Percentiles rank a stretch among this genome's conserved stretches.
Conservation (phyloP, 306 rosid genomes). For the barrel medic (Medicago truncatula) region DNA sequence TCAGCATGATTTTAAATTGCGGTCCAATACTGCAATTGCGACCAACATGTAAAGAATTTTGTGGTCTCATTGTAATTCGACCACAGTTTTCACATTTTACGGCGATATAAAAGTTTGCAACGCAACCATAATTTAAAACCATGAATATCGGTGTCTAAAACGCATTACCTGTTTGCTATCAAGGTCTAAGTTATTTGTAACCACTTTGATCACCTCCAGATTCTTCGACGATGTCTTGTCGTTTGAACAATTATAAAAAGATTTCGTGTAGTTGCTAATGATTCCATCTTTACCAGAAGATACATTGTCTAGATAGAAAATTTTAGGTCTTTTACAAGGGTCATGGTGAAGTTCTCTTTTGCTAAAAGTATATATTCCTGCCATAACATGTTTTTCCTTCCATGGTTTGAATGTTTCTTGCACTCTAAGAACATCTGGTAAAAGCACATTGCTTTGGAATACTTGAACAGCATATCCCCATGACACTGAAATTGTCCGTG, state of each 20-base stretch:
- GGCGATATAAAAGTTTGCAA: not conserved
- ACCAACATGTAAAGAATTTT: no score
- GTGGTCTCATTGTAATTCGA: no score
- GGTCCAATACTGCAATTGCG: not conserved
- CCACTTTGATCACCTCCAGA: slow-evolving; percentile 63
- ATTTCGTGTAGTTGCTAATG: slow-evolving; percentile 56
- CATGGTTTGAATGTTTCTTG: slow-evolving; percentile 68
- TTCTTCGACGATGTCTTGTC: slow-evolving; percentile 53
- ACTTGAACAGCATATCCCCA: slow-evolving; percentile 94
- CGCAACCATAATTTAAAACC: not conserved
- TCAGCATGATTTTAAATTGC: not conserved
- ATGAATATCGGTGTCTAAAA: not conserved
- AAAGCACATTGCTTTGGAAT: slow-evolving; percentile 48
- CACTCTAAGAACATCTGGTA: slow-evolving; percentile 57
- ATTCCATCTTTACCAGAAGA: slow-evolving; percentile 47
- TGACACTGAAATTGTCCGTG: slow-evolving; percentile 76
- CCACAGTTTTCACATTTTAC: not conserved
- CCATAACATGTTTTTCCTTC: slow-evolving; percentile 31
- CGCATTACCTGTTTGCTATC: slow-evolving; percentile 62
- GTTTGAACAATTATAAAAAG: slow-evolving; percentile 55
- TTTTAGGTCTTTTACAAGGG: slow-evolving; percentile 62
- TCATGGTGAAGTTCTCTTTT: slow-evolving; percentile 49
- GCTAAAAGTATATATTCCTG: slow-evolving; percentile 57
- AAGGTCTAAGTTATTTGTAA: slow-evolving; percentile 63
- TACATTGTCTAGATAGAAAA: slow-evolving; percentile 63